Conservation (phyloP, 306 rosid species). For the Lotus japonicus region DNA sequence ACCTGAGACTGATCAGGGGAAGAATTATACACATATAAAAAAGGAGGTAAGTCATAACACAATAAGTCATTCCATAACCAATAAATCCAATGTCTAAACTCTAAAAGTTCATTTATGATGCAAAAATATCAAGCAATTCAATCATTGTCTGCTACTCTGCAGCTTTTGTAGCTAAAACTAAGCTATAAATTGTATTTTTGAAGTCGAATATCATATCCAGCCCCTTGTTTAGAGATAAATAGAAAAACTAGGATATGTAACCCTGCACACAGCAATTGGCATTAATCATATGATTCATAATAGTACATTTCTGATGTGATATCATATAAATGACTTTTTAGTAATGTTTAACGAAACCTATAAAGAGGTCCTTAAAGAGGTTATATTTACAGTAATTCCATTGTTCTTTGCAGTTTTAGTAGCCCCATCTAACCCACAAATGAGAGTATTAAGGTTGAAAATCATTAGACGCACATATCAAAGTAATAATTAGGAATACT, state of each 20-base stretch:
- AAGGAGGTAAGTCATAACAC: not conserved
- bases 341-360: no score
- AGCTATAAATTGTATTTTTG: no score
- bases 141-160: no score
- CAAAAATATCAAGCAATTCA: not conserved
- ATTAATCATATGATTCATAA: no score
- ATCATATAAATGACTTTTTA: no score
- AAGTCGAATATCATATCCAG: no score
- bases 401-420: not conserved
- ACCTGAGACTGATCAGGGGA: constrained; percentile 15
- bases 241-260: no score
- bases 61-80: not conserved
- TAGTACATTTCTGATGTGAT: no score
- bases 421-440: not conserved
- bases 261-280: no score
- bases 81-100: not conserved
- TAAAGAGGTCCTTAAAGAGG: no score
- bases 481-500: not conserved
- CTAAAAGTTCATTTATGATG: not conserved
- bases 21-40: not conserved
- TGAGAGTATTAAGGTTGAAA: not conserved
- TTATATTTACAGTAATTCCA: not conserved
- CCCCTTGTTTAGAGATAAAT: no score
- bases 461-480: not conserved
- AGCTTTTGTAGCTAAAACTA: no score